These are phyloP conservation scores for Aureobasidium sp. DNA, from an alignment of 2,329 filamentous ascomycete species.

Conservation along the genomic window DNA sequence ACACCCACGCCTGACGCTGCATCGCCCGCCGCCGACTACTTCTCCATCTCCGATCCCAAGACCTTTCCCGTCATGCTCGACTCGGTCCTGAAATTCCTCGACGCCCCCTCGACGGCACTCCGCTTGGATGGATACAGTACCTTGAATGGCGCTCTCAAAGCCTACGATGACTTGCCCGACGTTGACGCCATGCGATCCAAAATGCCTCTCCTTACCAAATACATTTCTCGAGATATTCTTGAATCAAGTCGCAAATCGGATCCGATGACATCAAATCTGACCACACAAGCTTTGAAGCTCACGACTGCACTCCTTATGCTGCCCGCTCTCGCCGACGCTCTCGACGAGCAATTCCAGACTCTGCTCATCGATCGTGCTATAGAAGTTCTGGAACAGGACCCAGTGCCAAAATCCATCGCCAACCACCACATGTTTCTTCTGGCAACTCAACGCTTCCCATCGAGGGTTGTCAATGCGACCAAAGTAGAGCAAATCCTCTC, in stretches of 20 bases:
- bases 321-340: constrained; percentile 58
- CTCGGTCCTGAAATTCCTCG: constrained; percentile 74
- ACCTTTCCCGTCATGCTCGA: constrained; percentile 76
- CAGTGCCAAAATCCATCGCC: constrained; percentile 67
- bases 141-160: constrained; percentile 66
- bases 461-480: constrained; percentile 65
- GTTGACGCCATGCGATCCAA: constrained; percentile 65
- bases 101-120: constrained; percentile 62
- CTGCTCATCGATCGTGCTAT: constrained; percentile 80
- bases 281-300: constrained; percentile 70
- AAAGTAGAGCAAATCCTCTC: constrained; percentile 65
- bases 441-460: constrained; percentile 69
- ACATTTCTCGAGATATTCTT: constrained; percentile 74
- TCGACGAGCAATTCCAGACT: constrained; percentile 70
- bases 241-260: constrained; percentile 40
- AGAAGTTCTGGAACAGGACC: constrained; percentile 60
- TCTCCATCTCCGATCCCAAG: constrained; percentile 43
- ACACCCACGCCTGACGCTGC: constrained; percentile 32
- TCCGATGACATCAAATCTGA: constrained; percentile 59
- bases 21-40: constrained; percentile 36
- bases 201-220: constrained; percentile 69
- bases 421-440: constrained; percentile 76
- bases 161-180: constrained; percentile 76
- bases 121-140: constrained; percentile 82
- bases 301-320: constrained; percentile 72